Evolutionary conservation across 2,329 filamentous ascomycete species (phyloP).

Genomic region (Colletotrichum sp.): DNA sequence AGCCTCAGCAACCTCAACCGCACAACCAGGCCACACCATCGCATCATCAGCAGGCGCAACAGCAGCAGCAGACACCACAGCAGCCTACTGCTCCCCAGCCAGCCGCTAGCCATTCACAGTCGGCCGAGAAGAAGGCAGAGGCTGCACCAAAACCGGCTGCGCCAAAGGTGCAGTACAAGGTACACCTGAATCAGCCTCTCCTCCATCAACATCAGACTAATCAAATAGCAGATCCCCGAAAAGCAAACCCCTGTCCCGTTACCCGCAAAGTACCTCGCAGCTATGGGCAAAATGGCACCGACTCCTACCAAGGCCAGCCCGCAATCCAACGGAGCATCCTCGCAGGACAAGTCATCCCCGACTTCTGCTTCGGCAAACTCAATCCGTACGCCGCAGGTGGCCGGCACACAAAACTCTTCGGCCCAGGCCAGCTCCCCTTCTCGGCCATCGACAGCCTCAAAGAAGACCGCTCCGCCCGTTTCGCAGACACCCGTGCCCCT

Average conservation of each 20-base stretch:
- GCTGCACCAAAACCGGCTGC: constrained; percentile 2
- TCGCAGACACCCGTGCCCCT: neutral
- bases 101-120: neutral
- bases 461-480: neutral
- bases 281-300: constrained; percentile 36
- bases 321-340: neutral
- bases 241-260: constrained; percentile 51
- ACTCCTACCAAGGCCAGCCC: constrained; percentile 10
- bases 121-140: neutral
- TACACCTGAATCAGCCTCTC: constrained; percentile 24
- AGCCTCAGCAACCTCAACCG: neutral
- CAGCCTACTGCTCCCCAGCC: neutral
- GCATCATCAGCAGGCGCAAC: neutral
- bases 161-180: constrained; percentile 24
- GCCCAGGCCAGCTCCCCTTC: neutral
- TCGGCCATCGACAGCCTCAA: neutral
- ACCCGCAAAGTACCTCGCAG: constrained; percentile 47
- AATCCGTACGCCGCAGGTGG: neutral
- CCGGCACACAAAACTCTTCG: neutral
- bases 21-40: constrained; percentile 22
- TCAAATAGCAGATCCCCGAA: constrained; percentile 34
- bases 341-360: neutral
- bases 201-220: constrained; percentile 21
- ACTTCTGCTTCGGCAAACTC: neutral
- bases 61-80: neutral